Conservation (phyloP, 2,329 filamentous ascomycete genomes). For the Purpureocillium takamizusanense region DNA sequence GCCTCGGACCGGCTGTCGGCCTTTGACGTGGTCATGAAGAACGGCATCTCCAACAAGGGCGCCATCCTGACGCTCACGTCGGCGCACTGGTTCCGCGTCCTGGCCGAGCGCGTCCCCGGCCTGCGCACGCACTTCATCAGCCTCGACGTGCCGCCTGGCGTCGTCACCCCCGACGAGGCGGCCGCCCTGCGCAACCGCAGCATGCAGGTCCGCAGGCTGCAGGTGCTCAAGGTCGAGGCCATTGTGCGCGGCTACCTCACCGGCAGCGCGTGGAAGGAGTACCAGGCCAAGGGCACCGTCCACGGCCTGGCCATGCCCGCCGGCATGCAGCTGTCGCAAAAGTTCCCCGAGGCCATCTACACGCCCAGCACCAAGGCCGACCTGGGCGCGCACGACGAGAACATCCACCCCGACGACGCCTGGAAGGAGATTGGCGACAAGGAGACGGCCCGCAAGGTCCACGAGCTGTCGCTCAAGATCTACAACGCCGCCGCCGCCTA, state of each 20-base stretch:
- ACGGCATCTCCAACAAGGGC: constrained; percentile 49
- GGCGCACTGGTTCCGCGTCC: constrained; percentile 45
- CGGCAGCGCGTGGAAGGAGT: constrained; percentile 72
- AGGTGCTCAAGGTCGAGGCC: constrained; percentile 15
- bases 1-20: constrained; percentile 88
- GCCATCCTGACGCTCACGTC: constrained; percentile 35
- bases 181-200: constrained; percentile 51
- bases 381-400: constrained; percentile 70
- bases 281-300: constrained; percentile 64
- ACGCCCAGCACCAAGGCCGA: constrained; percentile 76
- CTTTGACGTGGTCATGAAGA: constrained; percentile 85
- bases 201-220: constrained; percentile 62
- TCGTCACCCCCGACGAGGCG: constrained; percentile 32
- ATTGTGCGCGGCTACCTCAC: constrained; percentile 80
- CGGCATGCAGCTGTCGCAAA: constrained; percentile 62
- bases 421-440: constrained; percentile 28
- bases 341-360: constrained; percentile 58
- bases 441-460: constrained; percentile 20
- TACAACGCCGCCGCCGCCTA: constrained; percentile 47
- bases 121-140: constrained; percentile 45
- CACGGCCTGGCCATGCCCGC: constrained; percentile 63
- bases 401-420: constrained; percentile 66
- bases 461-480: constrained; percentile 20
- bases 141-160: constrained; percentile 25
- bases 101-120: constrained; percentile 32